Evolutionary conservation across 2,329 filamentous ascomycete genomes (phyloP), one percentile per base, ranked within the genome.

Genomic region (Colletotrichum lini): DNA sequence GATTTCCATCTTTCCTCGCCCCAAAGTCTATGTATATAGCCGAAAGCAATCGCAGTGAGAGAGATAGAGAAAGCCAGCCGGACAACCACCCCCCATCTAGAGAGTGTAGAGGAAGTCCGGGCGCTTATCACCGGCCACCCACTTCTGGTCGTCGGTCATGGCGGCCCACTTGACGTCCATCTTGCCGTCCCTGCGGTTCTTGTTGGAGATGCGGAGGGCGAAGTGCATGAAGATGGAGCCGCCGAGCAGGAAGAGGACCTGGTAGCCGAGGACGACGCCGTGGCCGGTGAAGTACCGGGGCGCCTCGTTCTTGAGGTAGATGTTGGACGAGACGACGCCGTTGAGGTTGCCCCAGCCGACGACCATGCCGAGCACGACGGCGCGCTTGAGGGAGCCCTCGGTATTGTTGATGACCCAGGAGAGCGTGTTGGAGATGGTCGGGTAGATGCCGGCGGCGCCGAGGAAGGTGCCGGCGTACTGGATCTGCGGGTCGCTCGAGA

Each of bases 341-440:
- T 94, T 94, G 18, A 94, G 81, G 74, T 95, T 94, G 10, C 93
- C 92, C 91, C 91, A 94, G 3, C 89, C 92, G 54, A 94, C 93
- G n/a, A 94, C 89, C 74, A 94, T 88, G 0, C 93, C 93, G 0
- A 94, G 79, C 0, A 91, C 90, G 40, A 94, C 88, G 30, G 92
- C 93, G n/a, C 93, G 87, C 79, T 94, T 94, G 77, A 79, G 70
- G 0, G 78, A 79, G 0, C 79, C 79, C 77, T 94, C 92, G 12
- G 89, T 87, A 67, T 94, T 94, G 78, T 94, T 94, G 58, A 87
- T 87, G 0, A 87, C 83, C 92, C 92, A 94, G 0, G 90, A 88
- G 23, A 94, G 89, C 0, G 91, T 93, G 77, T 94, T 94, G 5
- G 91, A 79, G 67, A 94, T 90, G 59, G 87, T 90, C 0, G 92